Evolutionary conservation across 768 basidiomycete species (phyloP), one percentile per base, ranked within the genome.

Genomic region (Guyanaporus albipodus): DNA sequence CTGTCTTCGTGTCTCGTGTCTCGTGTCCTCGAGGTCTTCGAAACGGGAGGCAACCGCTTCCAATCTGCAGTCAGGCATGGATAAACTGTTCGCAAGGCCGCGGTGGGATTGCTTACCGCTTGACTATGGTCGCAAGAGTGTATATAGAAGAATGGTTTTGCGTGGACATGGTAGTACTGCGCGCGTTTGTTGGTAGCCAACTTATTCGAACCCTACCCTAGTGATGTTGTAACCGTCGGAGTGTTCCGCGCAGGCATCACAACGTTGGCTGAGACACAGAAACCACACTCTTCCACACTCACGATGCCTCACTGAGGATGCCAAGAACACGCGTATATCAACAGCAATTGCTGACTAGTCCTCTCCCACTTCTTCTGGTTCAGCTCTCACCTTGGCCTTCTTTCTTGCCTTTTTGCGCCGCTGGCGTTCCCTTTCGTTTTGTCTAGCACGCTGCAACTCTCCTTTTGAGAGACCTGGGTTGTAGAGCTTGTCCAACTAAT

Each of bases 1-100:
- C 45, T 51, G 66, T 52, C 56, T 67, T 15, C 56, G 46, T 19
- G 47, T 42, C 23, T 57, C 61, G 43, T 50, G 43, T 46, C 32
- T 63, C 59, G 50, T 35, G 32, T 77, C 73, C 64, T 98, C 96
- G 36, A 99, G 73, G 61, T 99, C 96, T 68, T 99, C 96, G 28
- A 99, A 80, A 27, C 96, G 82, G 35, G 88, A 90, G 6, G 91
- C 93, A 8, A 92, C 90, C 21, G 96, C 96, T 74, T 94, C 88
- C 41, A 92, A 79, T 54, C 93, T 93, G 60, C 24, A 26, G n/a
- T 32, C 33, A 33, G 28, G 12, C 14, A 23, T 56, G 42, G 44
- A 31, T 38, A 24, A 37, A 14, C 38, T 36, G 33, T 49, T 18
- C 18, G 41, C 27, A 46, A 48, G 29, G 54, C 44, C 18, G 12